Percentiles rank a stretch among this genome's conserved stretches.
Evolutionary conservation across 257 asterid species (phyloP).

Genomic region (Petunia axillaris): DNA sequence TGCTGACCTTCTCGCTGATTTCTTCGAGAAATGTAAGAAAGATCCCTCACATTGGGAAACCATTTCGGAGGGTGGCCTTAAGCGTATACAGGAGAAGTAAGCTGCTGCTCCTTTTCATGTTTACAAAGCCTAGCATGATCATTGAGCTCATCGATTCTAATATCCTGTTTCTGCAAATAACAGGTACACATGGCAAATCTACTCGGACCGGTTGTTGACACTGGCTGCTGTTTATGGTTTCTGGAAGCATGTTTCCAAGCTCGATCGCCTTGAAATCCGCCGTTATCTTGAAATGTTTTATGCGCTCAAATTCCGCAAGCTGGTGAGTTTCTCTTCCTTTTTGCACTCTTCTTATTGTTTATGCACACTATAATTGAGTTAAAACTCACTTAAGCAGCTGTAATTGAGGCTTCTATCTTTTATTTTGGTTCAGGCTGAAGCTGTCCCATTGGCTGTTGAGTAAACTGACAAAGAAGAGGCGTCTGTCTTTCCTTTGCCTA

Average conservation of each 20-base stretch:
- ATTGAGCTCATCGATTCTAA: background rate
- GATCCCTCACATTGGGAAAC: slow-evolving; percentile 79
- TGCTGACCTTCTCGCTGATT: slow-evolving; percentile 61
- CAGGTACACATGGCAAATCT: slow-evolving; percentile 94
- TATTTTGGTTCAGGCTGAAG: slow-evolving; percentile 62
- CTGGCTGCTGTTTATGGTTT: slow-evolving; percentile 93
- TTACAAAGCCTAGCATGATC: background rate
- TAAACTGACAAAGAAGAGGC: slow-evolving; percentile 28
- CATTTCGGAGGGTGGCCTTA: slow-evolving; percentile 69
- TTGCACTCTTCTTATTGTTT: background rate
- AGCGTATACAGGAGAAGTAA: slow-evolving; percentile 89
- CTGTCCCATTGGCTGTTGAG: slow-evolving; percentile 82
- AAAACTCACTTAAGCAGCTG: background rate
- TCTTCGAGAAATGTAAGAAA: slow-evolving; percentile 70
- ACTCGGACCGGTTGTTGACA: slow-evolving; percentile 79
- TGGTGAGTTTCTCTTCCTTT: slow-evolving; percentile 53
- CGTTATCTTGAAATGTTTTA: slow-evolving; percentile 93
- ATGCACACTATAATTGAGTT: background rate
- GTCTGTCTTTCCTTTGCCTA: background rate
- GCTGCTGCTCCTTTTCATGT: background rate
- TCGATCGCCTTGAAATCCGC: slow-evolving; percentile 80
- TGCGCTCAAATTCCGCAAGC: slow-evolving; percentile 77
- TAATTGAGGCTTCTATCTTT: background rate
- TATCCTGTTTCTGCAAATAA: background rate
- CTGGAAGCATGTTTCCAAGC: slow-evolving; percentile 87